Base-by-base conservation (phyloP, 805 yeast species). In the Schwanniomyces vanrijiae region DNA sequence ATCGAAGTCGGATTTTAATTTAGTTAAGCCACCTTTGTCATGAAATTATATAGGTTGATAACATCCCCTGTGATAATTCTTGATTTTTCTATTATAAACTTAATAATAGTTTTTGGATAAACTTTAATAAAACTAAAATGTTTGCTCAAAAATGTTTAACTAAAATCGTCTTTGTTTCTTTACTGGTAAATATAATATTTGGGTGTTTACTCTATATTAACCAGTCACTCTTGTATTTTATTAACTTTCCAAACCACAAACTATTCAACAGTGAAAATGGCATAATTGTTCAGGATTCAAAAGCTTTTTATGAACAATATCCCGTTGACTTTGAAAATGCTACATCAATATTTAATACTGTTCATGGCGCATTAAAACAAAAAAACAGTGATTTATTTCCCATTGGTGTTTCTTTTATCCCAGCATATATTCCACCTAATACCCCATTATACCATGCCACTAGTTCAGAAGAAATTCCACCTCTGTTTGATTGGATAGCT, bases 391-490 rank as follows among this genome's bases (percentile, higher is more conserved):
- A 80, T 58, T 53, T 81, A 24, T 68, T 74, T 42, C 86, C 88
- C 0, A 71, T 75, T 11, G 81, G 86, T 3, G 81, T 83, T 16
- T 70, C 80, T 5, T 80, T 73, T 51, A 71, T 82, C 35, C 86
- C 88, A 0, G 88, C 84, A 1, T 74, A 73, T 45, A 69, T 83
- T 20, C 86, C 87, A 0, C 69, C 77, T 38, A 84, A 84, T 3
- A 81, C 87, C 0, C 54, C 78, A 31, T 55, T 83, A 43, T 83
- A 80, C 47, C 88, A 83, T 59, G 69, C 83, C 0, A 80, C 80
- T 3, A 45, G 50, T 3, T 50, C 56, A n/a, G 70, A 72, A 0
- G 47, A 55, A 3, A 53, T 80, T 8, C 86, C 86, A 1, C 57
- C 58, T 0, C 56, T 68, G 20, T 73, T 73, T 26, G 88, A 83